These are phyloP conservation scores for Spathaspora sp. DNA, from an alignment of 805 yeast genomes.

Conservation along the genomic window DNA sequence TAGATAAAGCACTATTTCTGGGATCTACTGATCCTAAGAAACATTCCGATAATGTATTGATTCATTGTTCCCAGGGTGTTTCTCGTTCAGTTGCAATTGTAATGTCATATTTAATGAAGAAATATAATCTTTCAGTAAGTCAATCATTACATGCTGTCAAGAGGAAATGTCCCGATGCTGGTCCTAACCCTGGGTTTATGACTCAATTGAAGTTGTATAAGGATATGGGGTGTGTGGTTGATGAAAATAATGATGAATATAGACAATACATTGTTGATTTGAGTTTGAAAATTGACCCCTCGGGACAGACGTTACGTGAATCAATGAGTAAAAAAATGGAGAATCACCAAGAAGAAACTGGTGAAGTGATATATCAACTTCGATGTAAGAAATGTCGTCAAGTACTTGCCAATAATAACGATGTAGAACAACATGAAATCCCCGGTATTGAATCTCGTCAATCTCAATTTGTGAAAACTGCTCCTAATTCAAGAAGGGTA, in stretches of 20 bases:
- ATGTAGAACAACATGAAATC: constrained; percentile 61
- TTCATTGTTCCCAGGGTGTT: constrained; percentile 53
- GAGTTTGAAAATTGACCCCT: constrained; percentile 33
- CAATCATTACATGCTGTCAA: constrained; percentile 76
- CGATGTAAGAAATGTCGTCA: constrained; percentile 85
- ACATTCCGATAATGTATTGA: constrained; percentile 42
- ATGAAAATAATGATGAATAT: constrained; percentile 18
- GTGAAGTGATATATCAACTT: neutral
- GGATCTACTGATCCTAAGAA: constrained; percentile 12
- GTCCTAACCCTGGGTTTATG: constrained; percentile 73
- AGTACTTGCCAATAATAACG: constrained; percentile 57
- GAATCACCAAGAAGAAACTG: constrained; percentile 6
- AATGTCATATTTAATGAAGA: constrained; percentile 48
- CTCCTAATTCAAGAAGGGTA: constrained; percentile 58
- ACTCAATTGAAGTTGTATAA: constrained; percentile 69
- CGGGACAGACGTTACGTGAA: constrained; percentile 33
- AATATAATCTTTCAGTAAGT: constrained; percentile 50
- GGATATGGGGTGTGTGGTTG: constrained; percentile 25
- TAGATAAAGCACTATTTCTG: constrained; percentile 55
- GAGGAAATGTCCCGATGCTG: constrained; percentile 54
- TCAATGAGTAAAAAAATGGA: constrained; percentile 3
- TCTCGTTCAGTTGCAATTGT: constrained; percentile 47
- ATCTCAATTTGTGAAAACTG: constrained; percentile 60
- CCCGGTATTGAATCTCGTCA: constrained; percentile 66
- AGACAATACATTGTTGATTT: constrained; percentile 22